These are phyloP conservation scores for Macrolepiota albuminosa DNA, from an alignment of 768 basidiomycete species.

Conservation along the genomic window DNA sequence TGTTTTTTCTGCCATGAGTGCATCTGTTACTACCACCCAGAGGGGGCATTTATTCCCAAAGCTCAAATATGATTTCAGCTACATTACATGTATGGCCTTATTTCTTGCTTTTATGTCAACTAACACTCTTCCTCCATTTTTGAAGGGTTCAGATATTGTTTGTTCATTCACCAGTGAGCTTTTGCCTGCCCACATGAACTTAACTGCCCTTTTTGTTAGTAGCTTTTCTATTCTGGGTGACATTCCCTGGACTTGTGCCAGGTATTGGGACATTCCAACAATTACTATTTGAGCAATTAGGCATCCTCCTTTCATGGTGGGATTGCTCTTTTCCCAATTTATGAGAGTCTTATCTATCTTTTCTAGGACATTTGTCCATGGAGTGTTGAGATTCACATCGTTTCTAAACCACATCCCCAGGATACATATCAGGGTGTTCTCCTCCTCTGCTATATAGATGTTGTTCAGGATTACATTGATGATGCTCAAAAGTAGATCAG, in stretches of 20 bases:
- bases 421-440: too few species aligned
- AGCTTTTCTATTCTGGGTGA: background rate
- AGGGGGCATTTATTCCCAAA: too few species aligned
- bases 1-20: fast-evolving
- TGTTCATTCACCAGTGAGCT: too few species aligned
- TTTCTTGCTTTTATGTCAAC: background rate
- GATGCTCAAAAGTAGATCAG: too few species aligned
- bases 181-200: too few species aligned
- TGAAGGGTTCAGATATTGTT: background rate
- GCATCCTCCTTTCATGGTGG: background rate
- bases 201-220: too few species aligned
- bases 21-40: background rate
- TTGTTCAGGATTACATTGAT: too few species aligned
- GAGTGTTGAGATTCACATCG: fast-evolving
- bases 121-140: background rate
- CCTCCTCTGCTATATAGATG: too few species aligned
- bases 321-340: background rate
- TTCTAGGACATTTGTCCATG: background rate
- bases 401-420: background rate
- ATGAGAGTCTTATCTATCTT: background rate
- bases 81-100: background rate
- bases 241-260: background rate
- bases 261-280: background rate
- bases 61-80: background rate
- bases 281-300: background rate